Evolutionary conservation across 495 filamentous ascomycete species (phyloP), one percentile per base, ranked within the genome.

Genomic region (Articulospora tetracladia): DNA sequence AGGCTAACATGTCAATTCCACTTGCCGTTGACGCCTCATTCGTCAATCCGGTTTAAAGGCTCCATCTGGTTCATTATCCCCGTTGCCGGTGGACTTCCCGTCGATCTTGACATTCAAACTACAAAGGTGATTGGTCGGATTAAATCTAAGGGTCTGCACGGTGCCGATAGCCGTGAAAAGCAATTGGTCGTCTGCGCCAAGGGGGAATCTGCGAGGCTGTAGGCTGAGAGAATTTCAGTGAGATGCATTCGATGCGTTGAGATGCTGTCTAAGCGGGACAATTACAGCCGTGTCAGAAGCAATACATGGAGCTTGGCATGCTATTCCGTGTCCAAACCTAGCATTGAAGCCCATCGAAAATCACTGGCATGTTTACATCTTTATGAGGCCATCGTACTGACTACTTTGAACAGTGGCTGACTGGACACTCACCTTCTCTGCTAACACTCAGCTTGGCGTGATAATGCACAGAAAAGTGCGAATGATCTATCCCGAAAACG

Each of bases 151-250:
- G 19, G 55, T 17, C 30, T 56, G 52, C 55, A 58, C 17, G n/a
- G 41, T 63, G 60, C 60, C 60, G 60, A 63, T 63, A 63, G 24
- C 60, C 60, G 60, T 53, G 28, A 26, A 15, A 30, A 26, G 48
- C 17, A 12, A 19, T 15, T 44, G 39, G 39, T 34, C 30, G 30
- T 17, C 39, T 11, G 20, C 53, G 30, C 28, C 57, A 51, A 44
- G 39, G n/a, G n/a, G 11, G 3, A 44, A 44, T 44, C 8, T 17
- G 39, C 30, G 30, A 7, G 15, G n/a, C n/a, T n/a, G n/a, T n/a
- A 44, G 39, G 17, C 39, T 44, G 17, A 44, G n/a, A 15, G 8
- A 15, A 7, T 8, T 44, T n/a, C n/a, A 17, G 10, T n/a, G 13
- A 32, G 6, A 32, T 13, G 13, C 30, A 4, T 13, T 32, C 13